Percentiles rank a stretch among this genome's conserved stretches.
Conservation (phyloP, 306 rosid species). For the Benincasa hispida region DNA sequence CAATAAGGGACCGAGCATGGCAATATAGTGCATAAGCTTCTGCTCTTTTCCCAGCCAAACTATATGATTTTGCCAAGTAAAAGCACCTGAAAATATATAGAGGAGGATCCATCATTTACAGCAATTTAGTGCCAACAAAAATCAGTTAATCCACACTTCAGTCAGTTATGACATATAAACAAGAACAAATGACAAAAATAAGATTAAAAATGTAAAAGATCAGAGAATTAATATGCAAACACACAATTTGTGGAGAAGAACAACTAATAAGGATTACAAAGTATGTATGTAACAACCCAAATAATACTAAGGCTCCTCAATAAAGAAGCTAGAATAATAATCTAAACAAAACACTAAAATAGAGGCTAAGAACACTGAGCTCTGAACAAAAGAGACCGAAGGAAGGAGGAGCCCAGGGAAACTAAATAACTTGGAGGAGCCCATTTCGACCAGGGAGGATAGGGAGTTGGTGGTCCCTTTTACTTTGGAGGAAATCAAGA, state of each 20-base stretch:
- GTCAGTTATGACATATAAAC: not conserved
- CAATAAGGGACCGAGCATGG: conserved; percentile 51
- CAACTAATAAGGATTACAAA: not conserved
- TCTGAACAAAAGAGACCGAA: not conserved
- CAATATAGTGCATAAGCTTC: conserved; percentile 79
- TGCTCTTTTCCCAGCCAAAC: conserved; percentile 82
- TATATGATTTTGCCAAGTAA: conserved; percentile 79
- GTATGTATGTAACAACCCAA: not conserved
- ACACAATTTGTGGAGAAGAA: not conserved
- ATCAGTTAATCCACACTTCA: not conserved
- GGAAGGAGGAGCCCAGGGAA: not conserved
- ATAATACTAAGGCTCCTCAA: not conserved
- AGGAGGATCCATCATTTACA: not conserved
- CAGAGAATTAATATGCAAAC: not conserved
- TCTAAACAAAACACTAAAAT: too few species aligned
- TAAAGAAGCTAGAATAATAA: not conserved
- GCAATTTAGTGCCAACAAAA: not conserved
- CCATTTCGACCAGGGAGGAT: too few species aligned
- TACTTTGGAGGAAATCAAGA: too few species aligned
- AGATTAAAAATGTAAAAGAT: not conserved
- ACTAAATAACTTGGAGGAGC: too few species aligned
- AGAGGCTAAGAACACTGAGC: not conserved
- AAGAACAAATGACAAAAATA: not conserved
- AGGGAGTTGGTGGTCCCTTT: too few species aligned
- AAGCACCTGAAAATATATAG: conserved; percentile 52